Conservation (phyloP, 805 yeast species). For the Jamesozyma piceae region DNA sequence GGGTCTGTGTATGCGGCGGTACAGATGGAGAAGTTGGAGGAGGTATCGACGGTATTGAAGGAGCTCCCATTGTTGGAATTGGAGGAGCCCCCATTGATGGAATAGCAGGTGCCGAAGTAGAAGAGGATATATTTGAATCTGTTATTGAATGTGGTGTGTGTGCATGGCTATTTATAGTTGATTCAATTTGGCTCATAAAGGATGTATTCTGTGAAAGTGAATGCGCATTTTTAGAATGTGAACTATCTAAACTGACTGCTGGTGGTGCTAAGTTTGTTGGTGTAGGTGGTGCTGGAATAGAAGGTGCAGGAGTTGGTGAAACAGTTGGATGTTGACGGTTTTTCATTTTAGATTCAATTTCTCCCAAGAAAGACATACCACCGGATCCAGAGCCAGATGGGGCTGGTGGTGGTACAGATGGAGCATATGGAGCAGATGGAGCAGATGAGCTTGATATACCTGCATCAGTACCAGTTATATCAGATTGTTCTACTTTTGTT, state of each 20-base stretch:
- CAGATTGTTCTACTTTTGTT: constrained; percentile 17
- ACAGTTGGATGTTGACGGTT: constrained; percentile 8
- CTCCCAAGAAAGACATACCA: constrained; percentile 25
- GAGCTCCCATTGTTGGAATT: constrained; percentile 17
- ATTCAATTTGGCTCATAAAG: neutral
- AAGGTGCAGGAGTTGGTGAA: constrained; percentile 6
- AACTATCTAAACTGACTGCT: constrained; percentile 7
- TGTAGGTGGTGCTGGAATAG: constrained; percentile 6
- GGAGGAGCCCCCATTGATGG: constrained; percentile 15
- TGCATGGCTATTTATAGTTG: constrained; percentile 12
- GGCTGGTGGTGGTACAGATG: constrained; percentile 15
- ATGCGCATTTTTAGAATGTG: neutral
- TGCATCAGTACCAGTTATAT: constrained; percentile 11
- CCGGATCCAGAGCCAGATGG: constrained; percentile 1
- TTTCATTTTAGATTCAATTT: constrained; percentile 23
- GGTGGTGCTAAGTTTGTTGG: constrained; percentile 14
- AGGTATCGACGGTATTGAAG: constrained; percentile 8
- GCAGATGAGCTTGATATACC: constrained; percentile 11
- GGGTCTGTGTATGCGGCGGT: constrained; percentile 14
- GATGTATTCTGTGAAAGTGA: neutral
- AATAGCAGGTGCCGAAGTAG: constrained; percentile 23
- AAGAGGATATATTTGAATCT: too few species aligned
- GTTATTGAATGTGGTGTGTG: constrained; percentile 7
- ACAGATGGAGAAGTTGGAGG: constrained; percentile 13
- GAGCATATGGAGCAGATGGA: neutral